Percentiles rank a stretch among this genome's conserved stretches.
Evolutionary conservation across 805 yeast species (phyloP).

Genomic region (baker's yeast (Saccharomyces cerevisiae)): DNA sequence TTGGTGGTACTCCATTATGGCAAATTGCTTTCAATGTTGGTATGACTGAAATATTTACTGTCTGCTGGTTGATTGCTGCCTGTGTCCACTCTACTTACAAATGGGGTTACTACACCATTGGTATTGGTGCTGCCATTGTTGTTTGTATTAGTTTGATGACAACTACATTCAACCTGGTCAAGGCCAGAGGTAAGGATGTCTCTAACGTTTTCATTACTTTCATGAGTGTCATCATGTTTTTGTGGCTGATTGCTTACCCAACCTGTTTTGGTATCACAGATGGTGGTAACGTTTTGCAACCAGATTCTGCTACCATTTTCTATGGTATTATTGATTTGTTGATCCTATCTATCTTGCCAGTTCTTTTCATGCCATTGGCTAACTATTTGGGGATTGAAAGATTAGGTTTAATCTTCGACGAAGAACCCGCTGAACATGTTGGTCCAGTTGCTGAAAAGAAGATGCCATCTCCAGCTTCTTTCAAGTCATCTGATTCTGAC

Average conservation of each 20-base stretch:
- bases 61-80: constrained; percentile 38
- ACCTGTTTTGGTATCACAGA: constrained; percentile 34
- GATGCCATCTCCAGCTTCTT: constrained; percentile 28
- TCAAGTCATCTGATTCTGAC: constrained; percentile 8
- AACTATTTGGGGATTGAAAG: constrained; percentile 18
- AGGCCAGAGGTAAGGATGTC: constrained; percentile 17
- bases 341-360: constrained; percentile 32
- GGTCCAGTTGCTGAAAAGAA: constrained; percentile 22
- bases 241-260: constrained; percentile 37
- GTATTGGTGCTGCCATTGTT: constrained; percentile 17
- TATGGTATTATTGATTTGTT: constrained; percentile 51
- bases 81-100: constrained; percentile 39
- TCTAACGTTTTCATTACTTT: constrained; percentile 19
- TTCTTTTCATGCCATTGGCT: constrained; percentile 16
- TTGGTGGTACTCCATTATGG: constrained; percentile 21
- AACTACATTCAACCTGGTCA: constrained; percentile 19
- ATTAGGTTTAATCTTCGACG: constrained; percentile 11
- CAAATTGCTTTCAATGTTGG: constrained; percentile 27
- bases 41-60: constrained; percentile 35
- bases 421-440: constrained; percentile 1
- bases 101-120: constrained; percentile 45
- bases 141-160: constrained; percentile 18
- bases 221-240: constrained; percentile 1
- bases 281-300: constrained; percentile 55
- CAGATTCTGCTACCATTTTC: constrained; percentile 51